Evolutionary conservation across 75 land plant species (phyloP), one percentile per base, ranked within the genome.

Genomic region (Gnetum montanum): DNA sequence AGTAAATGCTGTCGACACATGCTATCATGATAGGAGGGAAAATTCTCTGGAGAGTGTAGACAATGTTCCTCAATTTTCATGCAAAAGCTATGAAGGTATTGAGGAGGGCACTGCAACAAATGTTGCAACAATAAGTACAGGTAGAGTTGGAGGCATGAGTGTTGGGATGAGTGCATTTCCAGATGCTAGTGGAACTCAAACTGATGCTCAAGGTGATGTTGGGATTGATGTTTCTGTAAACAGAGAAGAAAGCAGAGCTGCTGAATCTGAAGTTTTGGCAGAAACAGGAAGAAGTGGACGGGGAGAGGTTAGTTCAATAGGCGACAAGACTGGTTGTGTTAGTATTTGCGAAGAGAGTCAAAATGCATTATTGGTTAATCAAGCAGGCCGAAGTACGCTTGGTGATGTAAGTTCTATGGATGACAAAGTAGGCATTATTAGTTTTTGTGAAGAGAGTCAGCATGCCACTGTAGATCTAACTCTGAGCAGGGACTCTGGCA

Each of bases 1-100:
- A 23, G 79, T 76, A 41, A 66, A 76, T 67, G 79, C 79, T 7
- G 52, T 67, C 27, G 79, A 76, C 29, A 61, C 78, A 10, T 73
- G 45, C 50, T 76, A 66, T 33, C 65, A 44, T 25, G 22, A 24
- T 2, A 52, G 57, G 24, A 69, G 49, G 45, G 78, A 65, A 31
- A 75, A 75, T 58, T 75, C 79, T 30, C 53, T 59, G 46, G 79
- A 76, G 22, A 73, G 71, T 67, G 79, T 76, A 4, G 79, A 76
- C 20, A 58, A 59, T 37, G 46, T 59, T 6, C 65, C 57, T 11
- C 53, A 60, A 34, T 50, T 52, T 36, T 28, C 28, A 22, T 41
- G 43, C 30, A 61, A 53, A 29, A 28, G 43, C 18, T 44, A 57
- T 11, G 66, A 54, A 51, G 53, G 58, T 43, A 13, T 54, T 53